These are phyloP conservation scores for Psilocybe cubensis DNA, from an alignment of 768 basidiomycete species.

Conservation along the genomic window DNA sequence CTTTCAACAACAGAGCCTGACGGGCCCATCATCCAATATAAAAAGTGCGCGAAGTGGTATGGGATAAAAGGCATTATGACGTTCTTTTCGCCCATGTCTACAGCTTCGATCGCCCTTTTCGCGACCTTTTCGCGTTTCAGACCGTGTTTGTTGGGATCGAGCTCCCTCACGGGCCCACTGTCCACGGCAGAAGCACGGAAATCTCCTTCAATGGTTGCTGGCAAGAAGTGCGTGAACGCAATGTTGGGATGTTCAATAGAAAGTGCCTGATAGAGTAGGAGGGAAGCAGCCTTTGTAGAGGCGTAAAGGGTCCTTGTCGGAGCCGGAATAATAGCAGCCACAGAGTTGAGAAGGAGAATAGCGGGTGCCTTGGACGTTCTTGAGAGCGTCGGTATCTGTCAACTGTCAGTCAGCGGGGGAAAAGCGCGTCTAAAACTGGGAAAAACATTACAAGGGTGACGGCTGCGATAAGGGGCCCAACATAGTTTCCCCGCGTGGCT, in stretches of 20 bases:
- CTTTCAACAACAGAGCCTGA: conserved; percentile 60
- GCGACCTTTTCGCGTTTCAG: conserved; percentile 67
- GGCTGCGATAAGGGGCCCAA: conserved; percentile 71
- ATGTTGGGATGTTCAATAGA: conserved; percentile 80
- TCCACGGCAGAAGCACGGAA: conserved; percentile 86
- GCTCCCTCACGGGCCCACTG: conserved; percentile 45
- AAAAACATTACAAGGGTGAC: conserved; percentile 64
- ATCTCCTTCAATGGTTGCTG: conserved; percentile 73
- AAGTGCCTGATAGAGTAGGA: conserved; percentile 77
- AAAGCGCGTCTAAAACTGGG: neutral
- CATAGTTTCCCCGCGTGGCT: conserved; percentile 66
- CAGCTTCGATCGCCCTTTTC: conserved; percentile 55
- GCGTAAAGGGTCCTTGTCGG: conserved; percentile 87
- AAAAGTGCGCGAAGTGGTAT: conserved; percentile 51
- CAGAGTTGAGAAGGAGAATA: conserved; percentile 77
- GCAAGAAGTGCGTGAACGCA: conserved; percentile 62
- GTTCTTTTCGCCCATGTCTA: conserved; percentile 58
- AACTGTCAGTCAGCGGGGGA: neutral
- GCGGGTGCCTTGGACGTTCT: conserved; percentile 68
- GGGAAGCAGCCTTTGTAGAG: conserved; percentile 81
- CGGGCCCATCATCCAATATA: conserved; percentile 72
- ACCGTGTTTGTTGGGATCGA: conserved; percentile 59
- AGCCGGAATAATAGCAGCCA: conserved; percentile 80
- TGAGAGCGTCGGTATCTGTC: conserved; percentile 77
- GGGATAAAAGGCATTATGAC: conserved; percentile 62